Evolutionary conservation across 2,329 filamentous ascomycete species (phyloP).

Genomic region (Akanthomyces dipterigenus): DNA sequence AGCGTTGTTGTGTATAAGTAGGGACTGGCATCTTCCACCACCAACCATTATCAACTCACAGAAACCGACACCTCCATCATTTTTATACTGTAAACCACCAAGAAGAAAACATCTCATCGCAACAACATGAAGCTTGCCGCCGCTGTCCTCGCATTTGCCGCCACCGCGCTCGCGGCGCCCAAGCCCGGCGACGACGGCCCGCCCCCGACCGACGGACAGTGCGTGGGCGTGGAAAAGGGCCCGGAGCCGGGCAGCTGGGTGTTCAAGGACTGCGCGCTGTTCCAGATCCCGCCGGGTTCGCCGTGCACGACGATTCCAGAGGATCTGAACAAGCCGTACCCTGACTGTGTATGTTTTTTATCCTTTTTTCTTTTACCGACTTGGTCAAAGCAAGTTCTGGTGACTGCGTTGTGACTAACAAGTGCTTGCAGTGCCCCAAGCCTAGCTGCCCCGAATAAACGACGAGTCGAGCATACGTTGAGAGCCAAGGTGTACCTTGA

Average conservation of each 20-base stretch:
- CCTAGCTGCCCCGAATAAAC: constrained; percentile 3
- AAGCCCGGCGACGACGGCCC: background rate
- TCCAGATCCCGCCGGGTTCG: background rate
- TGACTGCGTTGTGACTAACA: background rate
- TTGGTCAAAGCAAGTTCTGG: too few species aligned
- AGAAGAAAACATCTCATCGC: too few species aligned
- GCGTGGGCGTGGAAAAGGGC: too few species aligned
- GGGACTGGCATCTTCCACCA: too few species aligned
- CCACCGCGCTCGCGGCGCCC: background rate
- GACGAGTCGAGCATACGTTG: too few species aligned
- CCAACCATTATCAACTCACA: too few species aligned
- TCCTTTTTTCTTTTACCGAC: background rate
- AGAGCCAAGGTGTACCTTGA: too few species aligned
- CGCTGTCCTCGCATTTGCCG: background rate
- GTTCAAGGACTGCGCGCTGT: background rate
- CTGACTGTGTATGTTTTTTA: background rate
- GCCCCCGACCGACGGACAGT: background rate
- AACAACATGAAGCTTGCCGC: background rate
- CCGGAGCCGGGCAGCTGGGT: background rate
- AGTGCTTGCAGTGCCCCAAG: background rate
- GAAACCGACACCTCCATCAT: too few species aligned
- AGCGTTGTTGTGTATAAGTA: too few species aligned
- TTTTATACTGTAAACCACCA: too few species aligned
- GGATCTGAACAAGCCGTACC: background rate
- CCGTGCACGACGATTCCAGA: background rate